Evolutionary conservation across 306 rosid genomes (phyloP).

Genomic region (Herpetospermum pedunculosum): DNA sequence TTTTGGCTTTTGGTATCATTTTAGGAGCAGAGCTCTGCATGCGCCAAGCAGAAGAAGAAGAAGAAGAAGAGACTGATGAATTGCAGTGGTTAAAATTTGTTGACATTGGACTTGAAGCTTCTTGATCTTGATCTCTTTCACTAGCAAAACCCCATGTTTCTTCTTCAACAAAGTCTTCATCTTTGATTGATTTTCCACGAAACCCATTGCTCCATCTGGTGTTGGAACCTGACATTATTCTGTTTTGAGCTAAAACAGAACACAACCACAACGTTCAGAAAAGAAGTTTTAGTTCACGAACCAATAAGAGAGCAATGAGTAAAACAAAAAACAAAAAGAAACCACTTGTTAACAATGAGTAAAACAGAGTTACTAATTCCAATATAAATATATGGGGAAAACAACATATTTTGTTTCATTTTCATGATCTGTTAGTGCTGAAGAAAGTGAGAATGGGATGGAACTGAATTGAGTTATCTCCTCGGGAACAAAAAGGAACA

Average conservation of each 20-base stretch:
- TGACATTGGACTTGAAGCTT: slow-evolving; percentile 17
- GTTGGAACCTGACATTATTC: slow-evolving; percentile 56
- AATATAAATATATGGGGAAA: slow-evolving; percentile 18
- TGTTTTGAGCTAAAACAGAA: slow-evolving; percentile 12
- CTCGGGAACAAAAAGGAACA: slow-evolving; percentile 56
- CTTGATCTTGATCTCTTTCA: slow-evolving; percentile 18
- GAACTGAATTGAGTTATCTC: neutral
- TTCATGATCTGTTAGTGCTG: neutral
- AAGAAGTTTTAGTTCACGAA: slow-evolving; percentile 1
- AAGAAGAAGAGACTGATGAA: slow-evolving; percentile 26
- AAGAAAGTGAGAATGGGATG: slow-evolving; percentile 1
- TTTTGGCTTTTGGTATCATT: slow-evolving; percentile 36
- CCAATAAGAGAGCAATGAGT: neutral
- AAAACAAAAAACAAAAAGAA: neutral
- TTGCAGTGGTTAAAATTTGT: slow-evolving; percentile 13
- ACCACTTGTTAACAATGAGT: neutral
- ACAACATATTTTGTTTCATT: neutral
- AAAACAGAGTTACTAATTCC: slow-evolving; percentile 13
- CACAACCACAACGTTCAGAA: slow-evolving; percentile 1
- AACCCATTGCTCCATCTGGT: slow-evolving; percentile 22
- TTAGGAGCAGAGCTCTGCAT: slow-evolving; percentile 23
- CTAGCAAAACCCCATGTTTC: slow-evolving; percentile 34
- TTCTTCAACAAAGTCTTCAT: slow-evolving; percentile 54
- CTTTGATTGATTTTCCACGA: slow-evolving; percentile 20
- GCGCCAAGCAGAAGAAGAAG: slow-evolving; percentile 42